A percentile compares a stretch with the other conserved stretches of the same genome.
Conservation (phyloP, 768 basidiomycete genomes). For the Tylopilus sp. region DNA sequence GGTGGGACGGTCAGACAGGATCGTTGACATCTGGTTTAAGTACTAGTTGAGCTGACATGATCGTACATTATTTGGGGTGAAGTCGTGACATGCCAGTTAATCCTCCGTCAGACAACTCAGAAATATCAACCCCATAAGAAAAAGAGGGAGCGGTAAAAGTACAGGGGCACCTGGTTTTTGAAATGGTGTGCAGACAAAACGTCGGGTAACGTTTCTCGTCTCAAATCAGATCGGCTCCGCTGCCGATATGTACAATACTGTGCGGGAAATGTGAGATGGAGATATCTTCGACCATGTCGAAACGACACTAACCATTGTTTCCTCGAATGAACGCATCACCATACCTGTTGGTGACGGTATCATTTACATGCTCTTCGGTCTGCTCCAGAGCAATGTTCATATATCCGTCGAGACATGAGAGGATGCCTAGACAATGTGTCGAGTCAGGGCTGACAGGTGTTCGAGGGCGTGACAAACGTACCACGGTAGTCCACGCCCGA, state of each 20-base stretch:
- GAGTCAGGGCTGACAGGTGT: not conserved
- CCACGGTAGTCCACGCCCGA: slow-evolving; percentile 94
- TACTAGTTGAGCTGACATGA: no score
- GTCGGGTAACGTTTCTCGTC: not conserved
- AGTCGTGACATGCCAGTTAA: no score
- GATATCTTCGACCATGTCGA: no score
- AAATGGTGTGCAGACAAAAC: not conserved
- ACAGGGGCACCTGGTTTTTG: not conserved
- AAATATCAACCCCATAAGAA: no score
- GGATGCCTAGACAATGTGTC: slow-evolving; percentile 60
- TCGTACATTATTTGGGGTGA: no score
- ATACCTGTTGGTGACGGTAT: slow-evolving; percentile 81
- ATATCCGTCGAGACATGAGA: slow-evolving; percentile 96
- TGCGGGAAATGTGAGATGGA: not conserved
- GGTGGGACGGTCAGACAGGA: no score
- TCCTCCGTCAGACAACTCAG: no score
- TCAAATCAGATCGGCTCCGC: slow-evolving; percentile 50
- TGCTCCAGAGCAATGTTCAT: slow-evolving; percentile 99
- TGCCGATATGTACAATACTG: slow-evolving; percentile 79
- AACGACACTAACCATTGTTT: slow-evolving; percentile 70
- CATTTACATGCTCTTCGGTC: slow-evolving; percentile 93
- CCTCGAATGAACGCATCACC: slow-evolving; percentile 96
- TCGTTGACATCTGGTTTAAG: no score
- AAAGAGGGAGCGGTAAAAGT: not conserved
- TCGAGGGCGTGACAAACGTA: slow-evolving; percentile 30